Conservation (phyloP, 1,139 yeast species). For the Candida sanyaensis region DNA sequence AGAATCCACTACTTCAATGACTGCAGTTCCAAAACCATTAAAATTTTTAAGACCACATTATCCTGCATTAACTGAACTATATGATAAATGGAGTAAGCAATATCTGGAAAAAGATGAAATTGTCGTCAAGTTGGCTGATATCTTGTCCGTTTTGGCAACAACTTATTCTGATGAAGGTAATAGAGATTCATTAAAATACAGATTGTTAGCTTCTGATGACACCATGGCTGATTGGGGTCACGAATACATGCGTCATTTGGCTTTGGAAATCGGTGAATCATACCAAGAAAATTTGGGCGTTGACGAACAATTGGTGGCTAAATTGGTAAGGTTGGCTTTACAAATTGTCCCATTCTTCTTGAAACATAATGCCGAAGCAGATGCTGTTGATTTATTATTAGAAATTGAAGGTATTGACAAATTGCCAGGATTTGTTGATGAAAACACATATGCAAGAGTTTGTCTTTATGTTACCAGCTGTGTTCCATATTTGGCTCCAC, state of each 20-base stretch:
- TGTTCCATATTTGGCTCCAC: slow-evolving; percentile 93
- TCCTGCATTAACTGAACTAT: slow-evolving; percentile 62
- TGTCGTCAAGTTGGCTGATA: slow-evolving; percentile 60
- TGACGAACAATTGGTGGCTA: slow-evolving; percentile 43
- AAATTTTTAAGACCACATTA: slow-evolving; percentile 92
- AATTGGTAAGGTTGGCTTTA: slow-evolving; percentile 65
- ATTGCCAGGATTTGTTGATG: slow-evolving; percentile 82
- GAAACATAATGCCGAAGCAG: slow-evolving; percentile 97
- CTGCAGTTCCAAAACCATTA: slow-evolving; percentile 98
- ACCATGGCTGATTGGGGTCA: slow-evolving; percentile 94
- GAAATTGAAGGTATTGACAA: slow-evolving; percentile 88
- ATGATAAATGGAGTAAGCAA: slow-evolving; percentile 62
- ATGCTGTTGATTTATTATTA: slow-evolving; percentile 89
- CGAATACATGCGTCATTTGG: slow-evolving; percentile 93
- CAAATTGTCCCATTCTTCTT: slow-evolving; percentile 88
- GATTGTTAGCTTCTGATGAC: slow-evolving; percentile 62
- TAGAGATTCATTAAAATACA: slow-evolving; percentile 77
- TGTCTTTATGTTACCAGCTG: slow-evolving; percentile 95
- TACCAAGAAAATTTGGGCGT: slow-evolving; percentile 67
- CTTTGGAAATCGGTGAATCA: slow-evolving; percentile 90
- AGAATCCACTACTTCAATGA: slow-evolving; percentile 96
- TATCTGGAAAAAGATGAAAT: slow-evolving; percentile 51
- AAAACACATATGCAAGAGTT: slow-evolving; percentile 81
- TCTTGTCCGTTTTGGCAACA: slow-evolving; percentile 92
- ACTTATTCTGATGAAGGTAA: slow-evolving; percentile 86